Evolutionary conservation across 2,329 filamentous ascomycete species (phyloP).

Genomic region (Podosphaera leucotricha): DNA sequence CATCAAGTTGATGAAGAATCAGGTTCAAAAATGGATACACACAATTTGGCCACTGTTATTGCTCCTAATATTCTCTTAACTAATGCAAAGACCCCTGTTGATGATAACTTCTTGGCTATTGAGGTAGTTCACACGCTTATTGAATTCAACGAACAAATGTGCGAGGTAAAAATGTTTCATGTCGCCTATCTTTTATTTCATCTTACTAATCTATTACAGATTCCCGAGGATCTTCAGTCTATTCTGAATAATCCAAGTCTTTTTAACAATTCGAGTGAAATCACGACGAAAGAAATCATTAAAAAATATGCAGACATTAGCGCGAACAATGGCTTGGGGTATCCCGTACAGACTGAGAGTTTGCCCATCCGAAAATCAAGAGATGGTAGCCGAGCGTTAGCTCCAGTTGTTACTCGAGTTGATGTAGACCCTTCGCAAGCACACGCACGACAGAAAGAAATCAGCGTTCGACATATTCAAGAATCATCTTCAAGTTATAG

Average conservation of each 20-base stretch:
- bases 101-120: conserved; percentile 83
- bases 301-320: conserved; percentile 71
- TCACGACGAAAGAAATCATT: conserved; percentile 92
- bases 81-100: conserved; percentile 40
- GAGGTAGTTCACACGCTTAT: conserved; percentile 83
- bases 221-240: conserved; percentile 74
- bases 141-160: conserved; percentile 86
- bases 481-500: conserved; percentile 23
- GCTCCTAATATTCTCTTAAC: conserved; percentile 83
- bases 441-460: conserved; percentile 55
- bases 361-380: conserved; percentile 29
- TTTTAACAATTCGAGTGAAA: conserved; percentile 60
- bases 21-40: conserved; percentile 96
- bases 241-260: conserved; percentile 64
- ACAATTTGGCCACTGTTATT: conserved; percentile 92
- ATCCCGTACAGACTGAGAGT: conserved; percentile 35
- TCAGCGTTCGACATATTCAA: conserved; percentile 56
- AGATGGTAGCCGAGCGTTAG: conserved; percentile 22
- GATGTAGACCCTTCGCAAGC: conserved; percentile 64
- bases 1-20: conserved; percentile 92
- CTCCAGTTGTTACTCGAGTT: conserved; percentile 39
- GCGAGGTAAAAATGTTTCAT: conserved; percentile 46
- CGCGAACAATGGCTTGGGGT: conserved; percentile 24
- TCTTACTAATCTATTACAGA: conserved; percentile 27
- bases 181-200: background rate